Conservation (phyloP, 805 yeast genomes). For the Metschnikowia borealis region DNA sequence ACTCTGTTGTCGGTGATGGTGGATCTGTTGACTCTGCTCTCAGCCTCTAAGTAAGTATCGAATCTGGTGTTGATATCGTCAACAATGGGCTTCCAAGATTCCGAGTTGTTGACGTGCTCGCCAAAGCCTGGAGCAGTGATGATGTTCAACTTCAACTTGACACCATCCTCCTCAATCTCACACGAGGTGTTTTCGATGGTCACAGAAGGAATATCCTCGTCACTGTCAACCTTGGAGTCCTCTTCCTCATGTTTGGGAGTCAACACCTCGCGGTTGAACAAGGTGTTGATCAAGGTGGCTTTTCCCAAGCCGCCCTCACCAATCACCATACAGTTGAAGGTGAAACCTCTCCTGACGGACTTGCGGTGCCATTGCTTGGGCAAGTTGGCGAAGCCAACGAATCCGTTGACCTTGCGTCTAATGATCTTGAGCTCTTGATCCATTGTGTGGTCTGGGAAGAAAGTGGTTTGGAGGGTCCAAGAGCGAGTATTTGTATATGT, state of each 20-base stretch:
- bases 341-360: conserved; percentile 65
- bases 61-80: conserved; percentile 84
- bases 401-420: conserved; percentile 81
- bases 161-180: conserved; percentile 84
- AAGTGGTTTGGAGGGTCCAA: neutral
- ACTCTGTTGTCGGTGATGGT: conserved; percentile 74
- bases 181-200: conserved; percentile 25
- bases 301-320: conserved; percentile 93
- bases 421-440: conserved; percentile 54
- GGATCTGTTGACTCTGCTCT: conserved; percentile 75
- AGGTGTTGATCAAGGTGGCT: conserved; percentile 84
- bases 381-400: conserved; percentile 94
- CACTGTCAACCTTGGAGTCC: conserved; percentile 11
- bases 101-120: conserved; percentile 70
- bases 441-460: conserved; percentile 8
- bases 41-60: conserved; percentile 85
- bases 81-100: conserved; percentile 85
- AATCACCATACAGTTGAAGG: conserved; percentile 81
- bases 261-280: conserved; percentile 53
- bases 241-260: conserved; percentile 6
- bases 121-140: conserved; percentile 95
- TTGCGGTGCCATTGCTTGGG: conserved; percentile 99
- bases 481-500: conserved; percentile 4
- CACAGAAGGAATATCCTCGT: conserved; percentile 17
- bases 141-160: conserved; percentile 75